Evolutionary conservation across 129 eudicot genomes (phyloP), one percentile per base, ranked within the genome.

Genomic region (Glebionis coronaria): DNA sequence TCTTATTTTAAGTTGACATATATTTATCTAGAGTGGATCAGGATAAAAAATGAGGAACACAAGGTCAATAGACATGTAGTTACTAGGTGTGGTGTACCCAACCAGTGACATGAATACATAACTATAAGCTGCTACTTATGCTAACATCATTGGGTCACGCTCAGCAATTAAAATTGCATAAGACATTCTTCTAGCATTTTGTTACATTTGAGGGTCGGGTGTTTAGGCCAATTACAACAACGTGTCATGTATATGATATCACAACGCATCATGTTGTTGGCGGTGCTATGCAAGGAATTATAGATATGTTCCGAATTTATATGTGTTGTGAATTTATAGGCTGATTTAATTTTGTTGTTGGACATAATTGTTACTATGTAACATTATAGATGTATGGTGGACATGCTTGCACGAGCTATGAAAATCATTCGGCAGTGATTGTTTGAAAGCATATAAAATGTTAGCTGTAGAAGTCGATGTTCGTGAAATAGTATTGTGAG

Each of bases 201-300:
- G 54, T 31, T 35, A 35, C 57, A 71, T 71, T 45, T 14, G 28
- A 50, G 63, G 28, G 3, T 63, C 53, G 19, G 53, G 99, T 94
- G 57, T 94, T 94, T 81, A 95, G 99, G 58, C 99, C 99, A 45
- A 90, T 97, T 15, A 94, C 99, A 68, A 94, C 99, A 58, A 94
- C 99, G 70, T 88, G 95, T 44, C 97, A 90, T 79, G 97, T 94
- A 12, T 90, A 94, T 68, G 99, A 94, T 83, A 78, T 85, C 78
- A 97, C 97, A 55, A 93, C 99, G 59, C 99, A 90, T 65, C 97
- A 87, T 79, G 90, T 90, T 73, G 81, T 94, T 53, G 77, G 88
- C 56, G 97, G 97, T 83, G 83, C 97, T 46, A 94, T 94, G 97
- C 97, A 87, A 77, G 98, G 98, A 53, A 76, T 93, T 40, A 93